Base-by-base conservation (phyloP, 441 rosid species). In the Hura crepitans region DNA sequence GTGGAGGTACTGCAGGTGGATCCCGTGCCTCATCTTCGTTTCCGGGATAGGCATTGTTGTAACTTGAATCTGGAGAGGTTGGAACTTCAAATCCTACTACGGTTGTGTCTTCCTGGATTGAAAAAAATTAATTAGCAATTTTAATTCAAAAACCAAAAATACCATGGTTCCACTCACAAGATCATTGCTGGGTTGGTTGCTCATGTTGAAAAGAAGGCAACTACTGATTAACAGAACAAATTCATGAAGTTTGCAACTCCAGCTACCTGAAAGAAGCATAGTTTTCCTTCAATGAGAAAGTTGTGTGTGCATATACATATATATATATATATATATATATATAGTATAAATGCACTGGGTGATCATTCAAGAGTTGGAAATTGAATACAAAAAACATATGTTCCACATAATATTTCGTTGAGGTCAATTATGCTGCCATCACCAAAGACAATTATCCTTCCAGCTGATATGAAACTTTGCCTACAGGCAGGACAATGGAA, bases 81-180 rank as follows among this genome's bases (percentile, higher is more conserved):
- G 99, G 97, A 63, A 83, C 89, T 76, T 95, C 97, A 62, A 95
- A 95, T 62, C 99, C 99, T 50, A 23, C 82, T 22, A 90, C 99
- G 7, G 89, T 90, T 68, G 83, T 77, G 76, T 82, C 87, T 75
- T 90, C 97, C 99, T 93, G 84, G 75, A 60, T 5, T n/a, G n/a
- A n/a, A 77, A 69, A 37, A 31, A 54, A 22, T 54, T 14, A 49
- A 30, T 66, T 58, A 59, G 62, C 62, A 14, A 63, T 67, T 69
- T 68, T n/a, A 27, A 59, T 49, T 46, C 28, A 37, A 58, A 68
- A 47, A 60, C 60, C 23, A 42, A 66, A 73, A 31, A 42, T 28
- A 33, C 25, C 62, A 56, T 39, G 61, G 65, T 51, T 61, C 59
- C 3, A 62, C 98, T 87, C 82, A 93, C 97, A 60, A 75, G 84